A percentile compares a stretch with the other conserved stretches of the same genome.
phyloP scores from a whole-genome alignment of 2,329 filamentous ascomycete genomes.

The Aspergillus caelatus region DNA sequence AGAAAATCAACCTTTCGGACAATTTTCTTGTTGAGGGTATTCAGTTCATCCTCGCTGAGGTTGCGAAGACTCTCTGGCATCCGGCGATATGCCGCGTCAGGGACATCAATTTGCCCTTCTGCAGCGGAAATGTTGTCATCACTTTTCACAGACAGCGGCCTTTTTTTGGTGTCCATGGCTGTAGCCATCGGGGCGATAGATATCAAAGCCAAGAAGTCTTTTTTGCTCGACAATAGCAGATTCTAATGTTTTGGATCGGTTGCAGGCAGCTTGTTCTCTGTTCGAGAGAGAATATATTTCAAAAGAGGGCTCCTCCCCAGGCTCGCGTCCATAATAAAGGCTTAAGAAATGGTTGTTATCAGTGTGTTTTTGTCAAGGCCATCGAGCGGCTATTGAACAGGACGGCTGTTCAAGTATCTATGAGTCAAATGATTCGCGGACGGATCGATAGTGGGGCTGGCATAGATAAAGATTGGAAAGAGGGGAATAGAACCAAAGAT shows the following conservation, averaged over 20 bases:
- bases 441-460: background rate
- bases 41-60: constrained; percentile 26
- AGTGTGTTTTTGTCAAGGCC: background rate
- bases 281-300: background rate
- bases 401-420: background rate
- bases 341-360: background rate
- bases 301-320: background rate
- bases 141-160: constrained; percentile 1
- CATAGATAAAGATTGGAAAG: background rate
- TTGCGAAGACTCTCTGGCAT: constrained; percentile 29
- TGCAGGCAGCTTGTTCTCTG: background rate
- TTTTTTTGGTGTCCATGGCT: constrained; percentile 24
- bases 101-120: constrained; percentile 25
- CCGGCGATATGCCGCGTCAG: constrained; percentile 16
- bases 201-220: background rate
- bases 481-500: background rate
- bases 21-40: constrained; percentile 25
- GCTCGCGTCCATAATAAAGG: background rate
- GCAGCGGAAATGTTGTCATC: constrained; percentile 25
- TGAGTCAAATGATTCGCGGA: background rate
- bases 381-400: background rate
- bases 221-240: background rate
- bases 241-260: background rate
- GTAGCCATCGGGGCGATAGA: constrained; percentile 1
- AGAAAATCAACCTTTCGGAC: constrained; percentile 36